These are phyloP conservation scores for Colletotrichum caudatum DNA, from an alignment of 2,329 filamentous ascomycete genomes.

Conservation along the genomic window DNA sequence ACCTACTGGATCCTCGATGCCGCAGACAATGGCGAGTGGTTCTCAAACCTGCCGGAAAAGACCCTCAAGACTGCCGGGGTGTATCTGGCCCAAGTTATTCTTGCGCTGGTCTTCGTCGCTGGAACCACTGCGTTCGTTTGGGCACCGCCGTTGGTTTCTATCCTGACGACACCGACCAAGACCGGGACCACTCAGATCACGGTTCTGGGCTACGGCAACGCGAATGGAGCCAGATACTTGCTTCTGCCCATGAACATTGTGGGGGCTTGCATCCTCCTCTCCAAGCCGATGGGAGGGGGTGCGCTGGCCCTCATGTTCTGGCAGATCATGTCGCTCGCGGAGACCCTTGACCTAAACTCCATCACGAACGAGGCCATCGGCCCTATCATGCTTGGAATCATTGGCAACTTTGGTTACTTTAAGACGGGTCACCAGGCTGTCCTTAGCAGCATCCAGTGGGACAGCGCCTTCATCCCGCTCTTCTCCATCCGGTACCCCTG, in stretches of 20 bases:
- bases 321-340: conserved; percentile 85
- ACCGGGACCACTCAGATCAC: conserved; percentile 71
- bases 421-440: conserved; percentile 97
- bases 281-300: conserved; percentile 94
- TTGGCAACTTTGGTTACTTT: conserved; percentile 96
- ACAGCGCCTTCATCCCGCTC: conserved; percentile 91
- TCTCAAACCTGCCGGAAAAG: conserved; percentile 68
- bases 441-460: conserved; percentile 92
- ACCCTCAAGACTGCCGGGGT: conserved; percentile 80
- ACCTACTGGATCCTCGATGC: conserved; percentile 91
- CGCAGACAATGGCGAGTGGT: conserved; percentile 87
- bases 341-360: conserved; percentile 71
- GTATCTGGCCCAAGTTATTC: conserved; percentile 81
- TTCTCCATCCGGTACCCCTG: conserved; percentile 88
- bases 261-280: conserved; percentile 80
- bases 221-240: conserved; percentile 91
- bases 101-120: conserved; percentile 84
- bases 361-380: conserved; percentile 80
- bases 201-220: conserved; percentile 91
- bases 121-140: conserved; percentile 88
- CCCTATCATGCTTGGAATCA: conserved; percentile 84
- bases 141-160: conserved; percentile 85
- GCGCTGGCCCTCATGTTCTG: conserved; percentile 85
- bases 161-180: conserved; percentile 65
- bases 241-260: conserved; percentile 84